phyloP scores from a whole-genome alignment of 164 flowering plant species.

The Hamamelis virginiana region DNA sequence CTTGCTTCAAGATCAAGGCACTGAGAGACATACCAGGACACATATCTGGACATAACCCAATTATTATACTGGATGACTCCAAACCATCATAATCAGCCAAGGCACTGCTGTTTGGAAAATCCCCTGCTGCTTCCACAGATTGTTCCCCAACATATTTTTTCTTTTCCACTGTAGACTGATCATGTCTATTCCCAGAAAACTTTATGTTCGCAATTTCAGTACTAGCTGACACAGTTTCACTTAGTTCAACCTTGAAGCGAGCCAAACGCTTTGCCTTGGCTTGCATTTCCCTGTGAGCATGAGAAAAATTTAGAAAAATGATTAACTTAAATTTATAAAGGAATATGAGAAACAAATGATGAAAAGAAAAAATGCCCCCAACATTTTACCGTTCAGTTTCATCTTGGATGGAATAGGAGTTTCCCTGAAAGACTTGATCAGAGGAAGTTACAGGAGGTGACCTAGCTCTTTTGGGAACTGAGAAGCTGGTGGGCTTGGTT shows the following conservation, averaged over 20 bases:
- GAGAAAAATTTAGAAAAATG: not conserved
- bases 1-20: not conserved
- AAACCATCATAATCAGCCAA: constrained; percentile 48
- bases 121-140: constrained; percentile 27
- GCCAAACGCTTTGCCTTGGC: constrained; percentile 89
- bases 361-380: not conserved
- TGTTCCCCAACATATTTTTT: constrained; percentile 26
- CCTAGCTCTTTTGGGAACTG: constrained; percentile 58
- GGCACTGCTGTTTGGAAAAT: constrained; percentile 27
- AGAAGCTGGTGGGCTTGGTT: constrained; percentile 24
- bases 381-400: constrained; percentile 52
- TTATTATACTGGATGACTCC: constrained; percentile 47
- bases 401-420: constrained; percentile 29
- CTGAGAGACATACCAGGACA: constrained; percentile 75
- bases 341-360: not conserved
- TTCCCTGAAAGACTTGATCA: constrained; percentile 29
- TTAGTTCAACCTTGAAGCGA: constrained; percentile 76
- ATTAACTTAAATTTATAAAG: not conserved
- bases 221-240: constrained; percentile 29
- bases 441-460: constrained; percentile 49
- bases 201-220: constrained; percentile 31
- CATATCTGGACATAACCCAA: constrained; percentile 92
- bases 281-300: constrained; percentile 57
- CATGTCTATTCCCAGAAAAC: constrained; percentile 30
- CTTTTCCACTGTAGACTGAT: constrained; percentile 29